Evolutionary conservation across 106 monocot species (phyloP), one percentile per base, ranked within the genome.

Genomic region (Platanthera zijinensis): DNA sequence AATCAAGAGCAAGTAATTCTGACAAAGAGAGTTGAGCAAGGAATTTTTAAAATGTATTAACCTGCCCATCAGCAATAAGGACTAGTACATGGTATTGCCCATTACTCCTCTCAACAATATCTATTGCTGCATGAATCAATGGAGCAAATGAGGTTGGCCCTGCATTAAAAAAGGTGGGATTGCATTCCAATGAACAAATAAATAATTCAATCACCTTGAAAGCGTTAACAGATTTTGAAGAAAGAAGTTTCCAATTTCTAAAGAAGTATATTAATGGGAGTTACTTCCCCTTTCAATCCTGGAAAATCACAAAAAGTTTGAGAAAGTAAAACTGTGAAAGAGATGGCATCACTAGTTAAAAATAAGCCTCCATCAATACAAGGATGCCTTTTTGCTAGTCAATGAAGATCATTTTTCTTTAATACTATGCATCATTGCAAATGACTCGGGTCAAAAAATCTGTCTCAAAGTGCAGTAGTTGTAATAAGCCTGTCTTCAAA

Each of bases 61-160:
- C 96, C 91, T 97, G 94, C 18, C 94, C 97, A 78, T 97, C 97
- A 66, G 94, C 97, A 81, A 97, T 88, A 76, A 97, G 84, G 39
- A 97, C 91, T 71, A 97, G 97, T 12, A 91, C 97, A 85, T 97
- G 97, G 78, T 94, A 97, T 72, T 94, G 97, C 82, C 87, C 86
- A 63, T 87, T 89, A 81, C 82, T 97, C 78, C 76, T 89, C 75
- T 90, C 84, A 61, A 97, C 97, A 78, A 92, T 85, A 80, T 87
- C 84, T 22, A 97, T 91, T 62, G 96, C 76, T 19, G 96, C 87
- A 77, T 78, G 74, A 80, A 97, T 91, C 9, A 94, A 73, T 56
- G 96, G 91, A 63, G 96, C 96, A 89, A 97, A 94, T 75, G 93
- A 88, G 48, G 96, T 97, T 72, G 96, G 96, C 32, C 96, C 96